Base-by-base conservation (phyloP, 2,329 filamentous ascomycete species). In the Chrysoporthe deuterocubensis region DNA sequence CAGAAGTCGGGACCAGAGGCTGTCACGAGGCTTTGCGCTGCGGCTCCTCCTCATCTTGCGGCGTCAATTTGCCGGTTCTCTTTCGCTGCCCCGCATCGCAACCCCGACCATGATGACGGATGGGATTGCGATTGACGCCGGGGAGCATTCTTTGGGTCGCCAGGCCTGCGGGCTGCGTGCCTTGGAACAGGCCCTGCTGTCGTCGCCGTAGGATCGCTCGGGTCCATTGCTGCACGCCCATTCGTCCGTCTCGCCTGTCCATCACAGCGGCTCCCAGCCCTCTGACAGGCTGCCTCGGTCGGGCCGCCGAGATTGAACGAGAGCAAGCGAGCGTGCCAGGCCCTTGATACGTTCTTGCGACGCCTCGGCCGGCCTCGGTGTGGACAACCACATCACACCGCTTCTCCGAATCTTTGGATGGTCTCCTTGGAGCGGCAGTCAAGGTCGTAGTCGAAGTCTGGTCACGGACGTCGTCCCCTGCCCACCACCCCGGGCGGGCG, bases 371-470 rank as follows among this genome's bases (percentile, higher is more conserved):
- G 65, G 62, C 44, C 61, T 67, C 65, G 40, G 63, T 40, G n/a
- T 56, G 32, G 18, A 50, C 44, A 26, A 32, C 21, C 57, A 5
- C 42, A 62, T 63, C 62, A 69, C 68, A 69, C 68, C 68, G 68
- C 68, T 57, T 50, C 43, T 65, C 46, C 56, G 43, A 48, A 13
- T 7, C 32, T 44, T 26, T n/a, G 11, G 6, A 16, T 16, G 50
- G 26, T 32, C 26, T 34, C 16, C 11, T 8, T 34, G 26, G 50
- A 26, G 26, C 26, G 18, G 54, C 32, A 32, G 44, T 62, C 60
- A 21, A 32, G 43, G 43, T 62, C 32, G 32, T n/a, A 37, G 44
- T 37, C 60, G 59, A 26, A 26, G 26, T 26, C 26, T 26, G 4
- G 21, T 18, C 26, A 40, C n/a, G 63, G 32, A 44, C 56, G 21